Percentiles rank a stretch among this genome's conserved stretches.
phyloP scores from a whole-genome alignment of 1,284 basidiomycete genomes.

The Athelia psychrophila region DNA sequence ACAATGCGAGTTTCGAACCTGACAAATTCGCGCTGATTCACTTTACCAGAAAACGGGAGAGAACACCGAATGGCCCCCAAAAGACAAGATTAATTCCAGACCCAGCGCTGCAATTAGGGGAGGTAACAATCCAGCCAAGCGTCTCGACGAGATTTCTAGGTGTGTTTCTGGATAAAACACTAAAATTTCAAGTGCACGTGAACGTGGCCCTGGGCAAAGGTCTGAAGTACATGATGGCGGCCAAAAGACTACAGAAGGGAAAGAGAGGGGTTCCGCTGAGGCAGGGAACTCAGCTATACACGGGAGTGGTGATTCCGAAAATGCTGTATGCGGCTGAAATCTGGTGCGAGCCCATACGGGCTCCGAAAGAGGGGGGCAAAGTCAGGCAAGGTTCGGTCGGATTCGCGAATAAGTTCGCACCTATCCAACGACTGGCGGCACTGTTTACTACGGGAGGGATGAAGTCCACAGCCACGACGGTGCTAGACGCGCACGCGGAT shows the following conservation, averaged over 20 bases:
- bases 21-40: conserved; percentile 21
- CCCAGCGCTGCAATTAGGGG: neutral
- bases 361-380: neutral
- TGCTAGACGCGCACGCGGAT: conserved; percentile 18
- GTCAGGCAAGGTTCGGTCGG: conserved; percentile 11
- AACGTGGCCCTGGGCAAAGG: conserved; percentile 10
- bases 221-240: conserved; percentile 3
- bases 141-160: conserved; percentile 13
- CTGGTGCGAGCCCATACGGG: conserved; percentile 3
- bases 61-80: neutral
- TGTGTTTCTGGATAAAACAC: conserved; percentile 10
- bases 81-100: neutral
- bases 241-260: conserved; percentile 1
- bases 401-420: conserved; percentile 4
- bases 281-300: conserved; percentile 5
- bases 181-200: conserved; percentile 7
- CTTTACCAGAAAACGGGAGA: conserved; percentile 1
- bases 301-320: conserved; percentile 8
- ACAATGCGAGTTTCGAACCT: conserved; percentile 20
- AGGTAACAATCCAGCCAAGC: neutral
- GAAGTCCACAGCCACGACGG: conserved; percentile 19
- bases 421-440: conserved; percentile 17
- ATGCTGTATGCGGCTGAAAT: conserved; percentile 12
- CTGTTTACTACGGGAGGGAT: conserved; percentile 20
- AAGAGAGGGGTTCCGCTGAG: conserved; percentile 1